Evolutionary conservation across 345 rosid genomes (phyloP).

Genomic region (Citrus maxima): DNA sequence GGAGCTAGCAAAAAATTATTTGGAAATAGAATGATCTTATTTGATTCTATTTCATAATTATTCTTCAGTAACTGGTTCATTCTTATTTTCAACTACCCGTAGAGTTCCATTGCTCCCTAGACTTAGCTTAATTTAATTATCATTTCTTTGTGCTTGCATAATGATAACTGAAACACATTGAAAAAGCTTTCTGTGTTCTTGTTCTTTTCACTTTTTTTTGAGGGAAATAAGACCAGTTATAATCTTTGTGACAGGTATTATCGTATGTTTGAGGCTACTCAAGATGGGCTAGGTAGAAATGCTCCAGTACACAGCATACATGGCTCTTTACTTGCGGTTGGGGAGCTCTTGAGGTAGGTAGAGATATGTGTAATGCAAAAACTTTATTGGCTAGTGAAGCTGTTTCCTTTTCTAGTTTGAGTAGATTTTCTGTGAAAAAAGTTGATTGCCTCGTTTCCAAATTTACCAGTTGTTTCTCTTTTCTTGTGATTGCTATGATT

Average conservation of each 20-base stretch:
- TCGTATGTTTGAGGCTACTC: conserved; percentile 99
- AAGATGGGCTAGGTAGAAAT: conserved; percentile 91
- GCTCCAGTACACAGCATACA: conserved; percentile 97
- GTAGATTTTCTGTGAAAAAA: neutral
- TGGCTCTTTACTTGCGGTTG: conserved; percentile 98
- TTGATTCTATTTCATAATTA: neutral
- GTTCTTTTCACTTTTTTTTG: neutral
- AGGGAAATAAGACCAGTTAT: conserved; percentile 6
- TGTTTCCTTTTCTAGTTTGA: neutral
- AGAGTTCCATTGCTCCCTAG: neutral
- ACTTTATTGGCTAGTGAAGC: neutral
- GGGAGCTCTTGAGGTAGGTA: conserved; percentile 87
- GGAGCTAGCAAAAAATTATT: neutral
- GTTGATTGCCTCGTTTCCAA: neutral
- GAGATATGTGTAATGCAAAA: conserved; percentile 9
- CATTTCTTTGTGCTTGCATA: neutral
- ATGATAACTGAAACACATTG: neutral
- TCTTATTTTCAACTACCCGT: neutral
- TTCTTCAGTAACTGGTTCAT: neutral
- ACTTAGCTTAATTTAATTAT: neutral
- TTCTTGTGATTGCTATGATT: neutral
- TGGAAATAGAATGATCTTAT: neutral
- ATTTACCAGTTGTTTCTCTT: neutral
- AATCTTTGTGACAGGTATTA: conserved; percentile 66
- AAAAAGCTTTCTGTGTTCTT: neutral